Evolutionary conservation across 1,284 basidiomycete species (phyloP).

Genomic region (Boletus holoroseus): DNA sequence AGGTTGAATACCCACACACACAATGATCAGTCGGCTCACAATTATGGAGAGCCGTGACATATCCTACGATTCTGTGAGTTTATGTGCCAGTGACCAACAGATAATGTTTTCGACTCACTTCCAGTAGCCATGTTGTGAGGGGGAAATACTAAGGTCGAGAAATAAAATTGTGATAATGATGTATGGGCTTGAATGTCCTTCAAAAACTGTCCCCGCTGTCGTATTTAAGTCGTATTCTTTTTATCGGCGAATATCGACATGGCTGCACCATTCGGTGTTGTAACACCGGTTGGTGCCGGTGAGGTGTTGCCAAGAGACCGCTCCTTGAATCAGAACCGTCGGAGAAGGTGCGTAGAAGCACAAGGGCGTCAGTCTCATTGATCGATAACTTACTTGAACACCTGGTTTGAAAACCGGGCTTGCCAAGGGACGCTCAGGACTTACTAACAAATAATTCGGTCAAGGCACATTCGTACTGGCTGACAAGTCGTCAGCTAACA

Average conservation of each 20-base stretch:
- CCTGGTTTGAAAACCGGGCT: constrained; percentile 28
- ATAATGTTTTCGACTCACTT: constrained; percentile 16
- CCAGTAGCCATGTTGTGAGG: constrained; percentile 18
- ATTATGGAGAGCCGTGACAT: constrained; percentile 48
- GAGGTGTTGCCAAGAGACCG: constrained; percentile 3
- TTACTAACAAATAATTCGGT: background rate
- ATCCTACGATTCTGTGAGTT: constrained; percentile 32
- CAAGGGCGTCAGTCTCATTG: background rate
- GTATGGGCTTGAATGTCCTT: constrained; percentile 1
- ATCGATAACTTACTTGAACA: constrained; percentile 16
- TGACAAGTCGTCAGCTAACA: constrained; percentile 3
- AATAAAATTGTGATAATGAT: background rate
- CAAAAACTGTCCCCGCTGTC: background rate
- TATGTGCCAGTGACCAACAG: background rate
- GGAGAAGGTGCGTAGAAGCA: background rate
- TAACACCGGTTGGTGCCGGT: constrained; percentile 7
- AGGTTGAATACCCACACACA: background rate
- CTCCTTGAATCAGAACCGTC: constrained; percentile 1
- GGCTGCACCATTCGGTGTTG: background rate
- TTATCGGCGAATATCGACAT: constrained; percentile 8
- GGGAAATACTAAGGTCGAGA: background rate
- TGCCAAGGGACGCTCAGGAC: constrained; percentile 6
- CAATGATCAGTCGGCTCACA: constrained; percentile 32
- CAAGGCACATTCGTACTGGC: background rate
- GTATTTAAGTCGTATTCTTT: constrained; percentile 25